phyloP scores from a whole-genome alignment of 805 yeast genomes.

The Candida ipomoeae region DNA sequence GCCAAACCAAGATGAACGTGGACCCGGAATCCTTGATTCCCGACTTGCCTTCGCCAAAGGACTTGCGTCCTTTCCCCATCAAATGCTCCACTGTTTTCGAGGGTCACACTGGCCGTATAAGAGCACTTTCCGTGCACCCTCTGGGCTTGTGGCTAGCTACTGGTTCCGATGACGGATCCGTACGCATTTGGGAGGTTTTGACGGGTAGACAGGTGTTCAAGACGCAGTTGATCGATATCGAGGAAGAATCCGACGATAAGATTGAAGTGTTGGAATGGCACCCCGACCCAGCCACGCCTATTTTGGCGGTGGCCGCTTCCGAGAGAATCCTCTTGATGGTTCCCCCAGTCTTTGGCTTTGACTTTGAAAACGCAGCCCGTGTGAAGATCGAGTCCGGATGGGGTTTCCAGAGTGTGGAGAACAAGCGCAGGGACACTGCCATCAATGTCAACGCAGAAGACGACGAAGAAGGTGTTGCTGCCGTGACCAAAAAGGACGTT shows the following conservation, averaged over 20 bases:
- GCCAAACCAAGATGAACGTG: conserved; percentile 83
- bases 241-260: conserved; percentile 64
- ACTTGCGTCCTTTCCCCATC: conserved; percentile 94
- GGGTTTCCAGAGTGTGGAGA: conserved; percentile 72
- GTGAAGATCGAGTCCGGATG: conserved; percentile 83
- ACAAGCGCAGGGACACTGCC: conserved; percentile 40
- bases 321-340: conserved; percentile 72
- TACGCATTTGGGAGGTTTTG: conserved; percentile 92
- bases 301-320: conserved; percentile 81
- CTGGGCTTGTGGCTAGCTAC: conserved; percentile 94
- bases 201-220: conserved; percentile 92
- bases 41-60: conserved; percentile 94
- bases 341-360: conserved; percentile 90
- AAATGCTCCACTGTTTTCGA: conserved; percentile 75
- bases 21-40: conserved; percentile 96
- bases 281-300: conserved; percentile 70
- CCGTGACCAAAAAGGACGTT: conserved; percentile 43
- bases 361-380: conserved; percentile 75
- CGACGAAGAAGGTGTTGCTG: conserved; percentile 22
- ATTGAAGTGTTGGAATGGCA: conserved; percentile 86
- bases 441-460: conserved; percentile 35
- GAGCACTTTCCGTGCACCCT: conserved; percentile 82
- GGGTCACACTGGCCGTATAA: conserved; percentile 81
- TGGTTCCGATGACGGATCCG: conserved; percentile 95
- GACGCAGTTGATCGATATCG: conserved; percentile 47